These are phyloP conservation scores for Solanum bukasovii DNA, from an alignment of 257 asterid species.

Conservation along the genomic window DNA sequence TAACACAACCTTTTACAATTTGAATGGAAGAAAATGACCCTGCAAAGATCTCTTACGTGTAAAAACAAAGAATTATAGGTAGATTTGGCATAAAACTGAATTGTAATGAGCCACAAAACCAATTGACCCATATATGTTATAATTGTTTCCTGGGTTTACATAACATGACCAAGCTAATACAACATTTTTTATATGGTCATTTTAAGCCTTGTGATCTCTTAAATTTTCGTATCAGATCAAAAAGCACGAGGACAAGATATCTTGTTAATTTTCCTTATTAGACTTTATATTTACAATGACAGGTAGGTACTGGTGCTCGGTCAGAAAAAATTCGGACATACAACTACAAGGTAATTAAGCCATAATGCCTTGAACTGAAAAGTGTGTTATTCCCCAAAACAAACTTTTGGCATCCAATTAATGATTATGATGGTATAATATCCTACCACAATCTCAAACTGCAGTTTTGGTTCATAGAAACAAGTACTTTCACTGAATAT, in stretches of 20 bases:
- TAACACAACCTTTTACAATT: not conserved
- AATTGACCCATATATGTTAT: not conserved
- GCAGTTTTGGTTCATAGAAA: not conserved
- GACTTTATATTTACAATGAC: constrained; percentile 17
- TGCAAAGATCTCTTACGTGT: not conserved
- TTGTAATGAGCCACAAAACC: not conserved
- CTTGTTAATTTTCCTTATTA: not conserved
- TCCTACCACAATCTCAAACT: not conserved
- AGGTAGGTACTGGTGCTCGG: constrained; percentile 99
- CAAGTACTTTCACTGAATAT: not conserved
- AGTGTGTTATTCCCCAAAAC: not conserved
- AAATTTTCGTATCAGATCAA: not conserved
- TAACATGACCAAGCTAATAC: not conserved
- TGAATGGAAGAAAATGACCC: not conserved
- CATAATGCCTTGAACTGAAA: not conserved
- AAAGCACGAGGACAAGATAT: not conserved
- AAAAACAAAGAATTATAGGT: not conserved
- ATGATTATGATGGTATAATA: not conserved
- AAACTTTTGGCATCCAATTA: not conserved
- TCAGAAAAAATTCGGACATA: constrained; percentile 93
- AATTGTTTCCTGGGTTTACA: not conserved
- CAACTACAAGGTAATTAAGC: constrained; percentile 71
- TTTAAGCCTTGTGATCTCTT: not conserved
- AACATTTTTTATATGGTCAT: not conserved
- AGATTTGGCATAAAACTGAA: not conserved